A percentile compares a stretch with the other conserved stretches of the same genome.
Conservation (phyloP, 129 eudicot genomes). For the Tagetes patula region DNA sequence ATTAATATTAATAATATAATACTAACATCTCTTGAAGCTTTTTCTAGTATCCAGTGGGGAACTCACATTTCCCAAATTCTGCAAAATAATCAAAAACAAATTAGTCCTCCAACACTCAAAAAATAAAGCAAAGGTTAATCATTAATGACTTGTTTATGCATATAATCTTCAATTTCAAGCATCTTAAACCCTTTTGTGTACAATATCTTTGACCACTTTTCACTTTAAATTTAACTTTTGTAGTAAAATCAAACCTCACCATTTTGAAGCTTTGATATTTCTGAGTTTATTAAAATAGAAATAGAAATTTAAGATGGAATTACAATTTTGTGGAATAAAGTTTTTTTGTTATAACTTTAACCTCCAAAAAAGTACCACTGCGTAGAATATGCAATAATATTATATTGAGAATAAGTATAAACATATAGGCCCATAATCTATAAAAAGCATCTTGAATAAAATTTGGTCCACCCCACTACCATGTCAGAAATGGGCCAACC, state of each 20-base stretch:
- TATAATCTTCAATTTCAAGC: conserved; percentile 18
- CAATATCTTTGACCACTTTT: conserved; percentile 34
- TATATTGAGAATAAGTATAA: conserved; percentile 11
- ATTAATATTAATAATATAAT: conserved; percentile 23
- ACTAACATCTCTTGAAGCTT: conserved; percentile 13
- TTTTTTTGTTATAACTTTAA: background rate
- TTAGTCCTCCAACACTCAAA: conserved; percentile 18
- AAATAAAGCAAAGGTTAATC: conserved; percentile 12
- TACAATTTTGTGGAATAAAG: background rate
- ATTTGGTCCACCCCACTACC: conserved; percentile 23
- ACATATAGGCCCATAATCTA: conserved; percentile 22
- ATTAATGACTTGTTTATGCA: conserved; percentile 17
- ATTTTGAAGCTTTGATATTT: background rate
- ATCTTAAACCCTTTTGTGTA: conserved; percentile 6
- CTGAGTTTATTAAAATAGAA: no score
- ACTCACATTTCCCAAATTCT: conserved; percentile 87
- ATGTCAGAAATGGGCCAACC: conserved; percentile 26
- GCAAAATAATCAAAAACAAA: conserved; percentile 32
- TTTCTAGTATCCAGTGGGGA: conserved; percentile 48
- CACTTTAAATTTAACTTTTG: background rate
- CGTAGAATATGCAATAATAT: conserved; percentile 18
- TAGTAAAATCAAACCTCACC: background rate
- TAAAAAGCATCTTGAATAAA: conserved; percentile 22
- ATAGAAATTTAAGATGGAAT: no score
- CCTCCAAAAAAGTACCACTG: conserved; percentile 4